Base-by-base conservation (phyloP, 495 filamentous ascomycete genomes). In the Cercophora scortea region DNA sequence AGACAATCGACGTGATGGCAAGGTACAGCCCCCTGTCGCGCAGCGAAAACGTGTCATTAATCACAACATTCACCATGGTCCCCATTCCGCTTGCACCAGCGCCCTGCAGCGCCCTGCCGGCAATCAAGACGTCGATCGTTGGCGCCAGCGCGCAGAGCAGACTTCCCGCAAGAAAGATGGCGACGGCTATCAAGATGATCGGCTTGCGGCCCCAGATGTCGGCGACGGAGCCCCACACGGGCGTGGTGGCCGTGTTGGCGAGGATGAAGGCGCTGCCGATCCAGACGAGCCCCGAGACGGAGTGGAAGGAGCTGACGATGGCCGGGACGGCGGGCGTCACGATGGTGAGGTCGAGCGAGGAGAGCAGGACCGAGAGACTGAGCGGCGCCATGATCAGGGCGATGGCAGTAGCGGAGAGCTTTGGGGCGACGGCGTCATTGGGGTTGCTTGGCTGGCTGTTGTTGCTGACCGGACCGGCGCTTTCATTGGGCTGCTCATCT, bases 171-270 rank as follows among this genome's bases (percentile, higher is more conserved):
- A 90, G 77, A 73, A 94, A 94, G 32, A 86, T 60, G 15, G 76
- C 64, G 39, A 82, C 85, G 32, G 87, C 85, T 9, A 80, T 43
- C 11, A 94, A 69, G 36, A 93, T 70, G 49, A 90, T 82, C 8
- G 78, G 80, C 60, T 91, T 92, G 41, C 89, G 79, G 5, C 89
- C 89, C 74, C 80, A 92, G 49, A 92, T 90, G 60, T 93, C 89
- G 54, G 78, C 81, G 42, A 89, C 61, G 56, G 87, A 87, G n/a
- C 85, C 87, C 86, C 87, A 90, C 33, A 80, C 69, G 1, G 86
- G 86, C 10, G 80, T 80, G 32, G 76, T 78, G 6, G 86, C 79
- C 2, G 82, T 73, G 63, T 81, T 83, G 40, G 82, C 81, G 7
- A 91, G 77, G 10, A 84, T 70, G 53, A 82, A 87, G n/a, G 79